These are phyloP conservation scores for Pseudonectria buxi DNA, from an alignment of 2,329 filamentous ascomycete genomes.

Conservation along the genomic window DNA sequence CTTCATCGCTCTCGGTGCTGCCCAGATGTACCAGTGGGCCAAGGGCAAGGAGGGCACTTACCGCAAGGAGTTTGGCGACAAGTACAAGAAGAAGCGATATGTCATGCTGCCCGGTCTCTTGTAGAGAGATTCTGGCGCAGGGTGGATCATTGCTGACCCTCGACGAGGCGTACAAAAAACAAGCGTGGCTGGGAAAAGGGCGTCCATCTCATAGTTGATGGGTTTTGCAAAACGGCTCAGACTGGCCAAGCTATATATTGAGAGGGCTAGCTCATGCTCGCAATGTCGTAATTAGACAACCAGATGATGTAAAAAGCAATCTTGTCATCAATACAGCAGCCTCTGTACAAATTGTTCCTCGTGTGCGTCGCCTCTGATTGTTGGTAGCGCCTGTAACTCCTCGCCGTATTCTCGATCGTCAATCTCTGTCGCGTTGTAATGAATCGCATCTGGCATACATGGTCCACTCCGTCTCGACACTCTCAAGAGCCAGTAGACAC, in stretches of 20 bases:
- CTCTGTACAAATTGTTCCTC: too few species aligned
- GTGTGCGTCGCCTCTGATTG: too few species aligned
- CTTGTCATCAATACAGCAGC: too few species aligned
- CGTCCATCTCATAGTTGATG: too few species aligned
- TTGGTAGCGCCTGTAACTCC: conserved; percentile 1
- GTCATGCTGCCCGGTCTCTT: conserved; percentile 74
- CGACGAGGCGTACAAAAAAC: background rate
- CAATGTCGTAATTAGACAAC: too few species aligned
- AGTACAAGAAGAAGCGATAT: conserved; percentile 91
- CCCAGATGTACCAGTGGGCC: conserved; percentile 83
- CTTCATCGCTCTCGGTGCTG: conserved; percentile 66
- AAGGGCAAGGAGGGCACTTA: conserved; percentile 88
- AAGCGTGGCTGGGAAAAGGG: background rate
- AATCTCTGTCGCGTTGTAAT: conserved; percentile 2
- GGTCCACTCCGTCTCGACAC: background rate
- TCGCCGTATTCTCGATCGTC: conserved; percentile 3
- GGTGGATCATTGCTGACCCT: background rate
- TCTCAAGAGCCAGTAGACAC: conserved; percentile 26
- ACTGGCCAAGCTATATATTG: too few species aligned
- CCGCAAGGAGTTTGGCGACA: conserved; percentile 82
- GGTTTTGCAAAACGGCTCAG: too few species aligned
- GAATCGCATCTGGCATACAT: conserved; percentile 1
- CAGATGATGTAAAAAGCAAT: too few species aligned
- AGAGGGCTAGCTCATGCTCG: too few species aligned
- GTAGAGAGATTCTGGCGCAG: conserved; percentile 32